Percentiles rank a stretch among this genome's conserved stretches.
These are phyloP conservation scores for Rhynchosporium secalis DNA, from an alignment of 2,329 filamentous ascomycete genomes.

Conservation along the genomic window DNA sequence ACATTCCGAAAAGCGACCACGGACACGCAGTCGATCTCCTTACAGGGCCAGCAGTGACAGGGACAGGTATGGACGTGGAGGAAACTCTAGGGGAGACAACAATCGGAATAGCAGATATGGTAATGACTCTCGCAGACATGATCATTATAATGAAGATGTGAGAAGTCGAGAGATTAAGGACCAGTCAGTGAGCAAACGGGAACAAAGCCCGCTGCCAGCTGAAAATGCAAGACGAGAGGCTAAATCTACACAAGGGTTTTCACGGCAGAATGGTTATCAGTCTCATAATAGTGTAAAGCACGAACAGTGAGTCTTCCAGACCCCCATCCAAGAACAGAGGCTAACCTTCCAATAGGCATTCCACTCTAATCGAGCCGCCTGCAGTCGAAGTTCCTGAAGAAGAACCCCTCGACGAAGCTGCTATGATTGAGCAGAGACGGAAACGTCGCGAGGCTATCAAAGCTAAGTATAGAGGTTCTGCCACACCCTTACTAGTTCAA, in stretches of 20 bases:
- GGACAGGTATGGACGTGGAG: constrained; percentile 29
- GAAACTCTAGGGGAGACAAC: constrained; percentile 29
- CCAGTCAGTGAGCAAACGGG: constrained; percentile 65
- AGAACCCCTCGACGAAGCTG: constrained; percentile 73
- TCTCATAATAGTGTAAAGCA: constrained; percentile 41
- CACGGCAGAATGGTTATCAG: constrained; percentile 48
- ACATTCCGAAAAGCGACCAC: constrained; percentile 53
- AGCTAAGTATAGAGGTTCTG: constrained; percentile 73
- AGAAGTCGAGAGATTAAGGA: constrained; percentile 53
- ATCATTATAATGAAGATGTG: constrained; percentile 43
- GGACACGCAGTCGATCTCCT: constrained; percentile 54
- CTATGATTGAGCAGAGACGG: constrained; percentile 80
- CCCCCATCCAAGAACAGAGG: background rate
- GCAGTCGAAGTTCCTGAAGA: constrained; percentile 50
- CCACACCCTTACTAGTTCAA: constrained; percentile 73
- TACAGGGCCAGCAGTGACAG: constrained; percentile 41
- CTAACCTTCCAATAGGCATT: constrained; percentile 28
- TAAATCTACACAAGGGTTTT: constrained; percentile 67
- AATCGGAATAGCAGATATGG: constrained; percentile 24
- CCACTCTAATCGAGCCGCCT: constrained; percentile 39
- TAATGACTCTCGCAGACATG: constrained; percentile 26
- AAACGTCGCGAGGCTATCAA: constrained; percentile 82
- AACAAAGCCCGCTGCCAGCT: constrained; percentile 58
- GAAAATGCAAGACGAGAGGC: constrained; percentile 61
- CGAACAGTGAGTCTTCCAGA: constrained; percentile 42